Base-by-base conservation (phyloP, 768 basidiomycete species). In the Calocybe cyanea region DNA sequence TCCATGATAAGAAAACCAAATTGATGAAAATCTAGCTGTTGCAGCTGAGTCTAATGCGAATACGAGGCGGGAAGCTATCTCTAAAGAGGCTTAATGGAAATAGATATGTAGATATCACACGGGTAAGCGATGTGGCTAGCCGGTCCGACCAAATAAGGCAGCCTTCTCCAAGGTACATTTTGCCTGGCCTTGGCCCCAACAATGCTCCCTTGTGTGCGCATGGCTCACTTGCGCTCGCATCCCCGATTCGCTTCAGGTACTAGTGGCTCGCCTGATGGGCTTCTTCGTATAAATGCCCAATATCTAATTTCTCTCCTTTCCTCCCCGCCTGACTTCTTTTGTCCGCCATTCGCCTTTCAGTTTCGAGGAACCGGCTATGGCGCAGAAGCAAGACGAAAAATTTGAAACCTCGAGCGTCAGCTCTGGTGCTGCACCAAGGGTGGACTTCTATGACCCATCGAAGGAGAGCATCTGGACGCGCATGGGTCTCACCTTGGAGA, bases 381-480 rank as follows among this genome's bases (percentile, higher is more conserved):
- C 52, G 47, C 37, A 52, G 41, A 63, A 69, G 50, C 57, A 60
- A 51, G 64, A 66, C 50, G 66, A 67, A 52, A 57, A 57, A 41
- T 54, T 54, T 44, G 69, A 69, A 2, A 48, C 59, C 46, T 51
- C 61, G n/a, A 69, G 67, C 51, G 50, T 57, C 35, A 49, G 43
- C 49, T 64, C 61, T 11, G 58, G 30, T 18, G 34, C 56, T 39
- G 46, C 53, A n/a, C 56, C 59, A 24, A 51, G 58, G n/a, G 57
- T 61, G 33, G 62, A 67, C 45, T 68, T 75, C 49, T 75, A 75
- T 43, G 72, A 75, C 54, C 72, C 72, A 11, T 72, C 70, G 30
- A 72, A 75, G 49, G 72, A 75, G 53, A 66, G 62, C 24, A 50
- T 63, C 30, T 72, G 68, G 71, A 75, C 73, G 18, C 71, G 73